phyloP scores from a whole-genome alignment of 345 rosid species.

The Ceriops tagal region DNA sequence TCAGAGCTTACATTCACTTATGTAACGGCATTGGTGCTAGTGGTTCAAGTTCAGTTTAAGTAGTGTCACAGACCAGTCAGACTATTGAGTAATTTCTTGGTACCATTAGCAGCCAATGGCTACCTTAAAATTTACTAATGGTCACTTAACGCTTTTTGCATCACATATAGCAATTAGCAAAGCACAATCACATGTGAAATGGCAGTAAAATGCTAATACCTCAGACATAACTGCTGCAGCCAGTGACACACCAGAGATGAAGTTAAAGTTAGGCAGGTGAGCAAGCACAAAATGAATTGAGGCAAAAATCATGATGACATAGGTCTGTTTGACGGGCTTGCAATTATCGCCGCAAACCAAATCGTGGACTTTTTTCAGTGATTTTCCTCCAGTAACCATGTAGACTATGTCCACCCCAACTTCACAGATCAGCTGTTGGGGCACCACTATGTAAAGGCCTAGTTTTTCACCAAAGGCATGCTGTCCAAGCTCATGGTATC shows the following conservation, averaged over 20 bases:
- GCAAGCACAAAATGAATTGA: slow-evolving; percentile 28
- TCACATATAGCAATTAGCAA: neutral
- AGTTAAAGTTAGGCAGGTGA: slow-evolving; percentile 30
- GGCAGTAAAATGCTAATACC: slow-evolving; percentile 9
- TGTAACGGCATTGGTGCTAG: too few species aligned
- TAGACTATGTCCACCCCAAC: slow-evolving; percentile 29
- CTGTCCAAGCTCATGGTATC: slow-evolving; percentile 32
- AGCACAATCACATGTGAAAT: neutral
- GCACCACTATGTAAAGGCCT: slow-evolving; percentile 30
- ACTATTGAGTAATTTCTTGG: too few species aligned
- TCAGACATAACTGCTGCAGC: slow-evolving; percentile 33
- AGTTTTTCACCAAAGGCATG: slow-evolving; percentile 29
- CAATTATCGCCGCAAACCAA: slow-evolving; percentile 8
- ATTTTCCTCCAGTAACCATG: slow-evolving; percentile 35
- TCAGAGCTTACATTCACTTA: too few species aligned
- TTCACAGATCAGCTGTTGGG: slow-evolving; percentile 25
- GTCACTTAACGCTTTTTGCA: neutral
- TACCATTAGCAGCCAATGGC: too few species aligned
- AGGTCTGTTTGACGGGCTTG: slow-evolving; percentile 19
- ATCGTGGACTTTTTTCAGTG: slow-evolving; percentile 22
- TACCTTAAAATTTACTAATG: too few species aligned
- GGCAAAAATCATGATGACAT: slow-evolving; percentile 31
- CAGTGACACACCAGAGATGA: slow-evolving; percentile 27
- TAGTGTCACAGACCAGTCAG: too few species aligned
- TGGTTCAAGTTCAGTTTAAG: too few species aligned